Evolutionary conservation across 495 filamentous ascomycete genomes (phyloP).

Genomic region (Thermochaetoides thermophila): DNA sequence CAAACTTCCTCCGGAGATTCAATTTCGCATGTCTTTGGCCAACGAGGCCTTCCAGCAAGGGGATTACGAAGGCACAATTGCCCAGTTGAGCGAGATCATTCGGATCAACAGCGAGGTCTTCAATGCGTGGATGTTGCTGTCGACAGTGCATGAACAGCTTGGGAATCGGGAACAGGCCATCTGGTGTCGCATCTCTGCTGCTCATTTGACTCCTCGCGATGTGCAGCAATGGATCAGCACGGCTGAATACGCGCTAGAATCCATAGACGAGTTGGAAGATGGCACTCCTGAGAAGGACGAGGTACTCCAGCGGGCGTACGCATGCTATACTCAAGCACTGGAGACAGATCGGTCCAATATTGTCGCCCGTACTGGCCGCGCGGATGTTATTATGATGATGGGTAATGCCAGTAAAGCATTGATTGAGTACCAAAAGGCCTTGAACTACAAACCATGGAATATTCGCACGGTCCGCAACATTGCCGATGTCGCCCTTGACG

Average conservation of each 20-base stretch:
- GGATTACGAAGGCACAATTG: conserved; percentile 47
- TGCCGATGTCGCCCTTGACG: conserved; percentile 49
- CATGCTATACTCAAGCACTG: conserved; percentile 58
- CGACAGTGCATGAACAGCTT: conserved; percentile 53
- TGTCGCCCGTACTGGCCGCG: conserved; percentile 16
- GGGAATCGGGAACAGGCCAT: conserved; percentile 54
- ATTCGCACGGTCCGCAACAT: conserved; percentile 45
- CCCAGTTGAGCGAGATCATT: conserved; percentile 51
- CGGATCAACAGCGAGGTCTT: conserved; percentile 74
- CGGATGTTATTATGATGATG: conserved; percentile 22
- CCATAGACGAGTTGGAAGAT: conserved; percentile 39
- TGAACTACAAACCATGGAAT: conserved; percentile 45
- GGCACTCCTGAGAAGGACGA: conserved; percentile 27
- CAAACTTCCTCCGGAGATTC: conserved; percentile 62
- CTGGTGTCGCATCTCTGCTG: conserved; percentile 52
- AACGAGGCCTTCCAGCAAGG: conserved; percentile 53
- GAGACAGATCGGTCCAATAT: conserved; percentile 46
- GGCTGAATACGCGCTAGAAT: conserved; percentile 45
- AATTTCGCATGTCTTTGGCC: conserved; percentile 52
- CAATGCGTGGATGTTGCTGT: conserved; percentile 58
- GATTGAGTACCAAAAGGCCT: conserved; percentile 46
- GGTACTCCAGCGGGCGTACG: conserved; percentile 41
- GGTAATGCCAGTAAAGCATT: conserved; percentile 42
- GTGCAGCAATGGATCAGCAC: conserved; percentile 51
- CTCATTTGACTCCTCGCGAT: conserved; percentile 55